Evolutionary conservation across 305 asterid genomes (phyloP).

Genomic region (Lippia alba): DNA sequence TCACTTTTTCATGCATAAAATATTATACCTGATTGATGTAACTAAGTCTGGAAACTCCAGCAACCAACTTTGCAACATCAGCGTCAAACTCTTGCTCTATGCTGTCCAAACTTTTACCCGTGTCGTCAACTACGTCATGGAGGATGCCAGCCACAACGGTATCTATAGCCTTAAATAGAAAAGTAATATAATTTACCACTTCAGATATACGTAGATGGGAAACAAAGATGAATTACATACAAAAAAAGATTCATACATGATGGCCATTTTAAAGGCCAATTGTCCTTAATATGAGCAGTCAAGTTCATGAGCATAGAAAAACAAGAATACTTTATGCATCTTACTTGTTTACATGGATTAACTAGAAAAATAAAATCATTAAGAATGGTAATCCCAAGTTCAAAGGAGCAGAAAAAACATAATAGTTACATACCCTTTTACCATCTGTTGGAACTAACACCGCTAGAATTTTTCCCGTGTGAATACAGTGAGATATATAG

Average conservation of each 20-base stretch:
- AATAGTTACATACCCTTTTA: constrained; percentile 63
- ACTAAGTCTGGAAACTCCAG: constrained; percentile 94
- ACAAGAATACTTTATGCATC: constrained; percentile 12
- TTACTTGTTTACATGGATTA: constrained; percentile 23
- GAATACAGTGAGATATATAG: constrained; percentile 91
- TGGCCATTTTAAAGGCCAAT: constrained; percentile 19
- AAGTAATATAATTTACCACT: constrained; percentile 6
- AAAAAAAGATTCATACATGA: constrained; percentile 4
- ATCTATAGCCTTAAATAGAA: constrained; percentile 70
- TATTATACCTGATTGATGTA: constrained; percentile 81
- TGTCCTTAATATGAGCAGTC: constrained; percentile 10
- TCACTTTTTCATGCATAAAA: constrained; percentile 18
- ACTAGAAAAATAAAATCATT: not conserved
- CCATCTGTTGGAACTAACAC: constrained; percentile 83
- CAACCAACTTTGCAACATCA: constrained; percentile 88
- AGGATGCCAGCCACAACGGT: constrained; percentile 95
- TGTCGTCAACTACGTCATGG: constrained; percentile 90
- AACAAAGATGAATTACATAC: constrained; percentile 16
- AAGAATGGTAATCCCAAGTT: not conserved
- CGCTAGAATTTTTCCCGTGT: constrained; percentile 87
- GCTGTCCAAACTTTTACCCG: constrained; percentile 70
- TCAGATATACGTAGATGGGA: constrained; percentile 20
- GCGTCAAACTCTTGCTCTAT: constrained; percentile 79
- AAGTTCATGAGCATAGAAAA: constrained; percentile 5
- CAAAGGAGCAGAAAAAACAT: constrained; percentile 22